Percentiles rank a stretch among this genome's conserved stretches.
Conservation (phyloP, 2,329 filamentous ascomycete species). For the Calonectria pauciramosa region DNA sequence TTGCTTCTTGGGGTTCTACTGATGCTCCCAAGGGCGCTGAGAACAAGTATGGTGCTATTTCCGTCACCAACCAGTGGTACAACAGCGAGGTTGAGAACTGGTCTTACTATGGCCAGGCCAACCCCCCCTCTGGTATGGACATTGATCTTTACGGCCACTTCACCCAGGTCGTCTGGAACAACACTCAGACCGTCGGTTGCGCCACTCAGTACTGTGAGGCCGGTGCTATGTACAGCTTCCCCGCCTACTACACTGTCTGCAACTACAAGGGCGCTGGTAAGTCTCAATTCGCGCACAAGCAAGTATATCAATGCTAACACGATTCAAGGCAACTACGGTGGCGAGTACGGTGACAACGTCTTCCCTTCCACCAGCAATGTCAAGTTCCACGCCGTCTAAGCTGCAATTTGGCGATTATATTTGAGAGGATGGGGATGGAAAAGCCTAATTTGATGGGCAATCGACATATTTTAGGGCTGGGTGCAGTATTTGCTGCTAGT, state of each 20-base stretch:
- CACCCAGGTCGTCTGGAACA: conserved; percentile 60
- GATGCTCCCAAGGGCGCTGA: conserved; percentile 51
- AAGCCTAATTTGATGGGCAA: conserved; percentile 16
- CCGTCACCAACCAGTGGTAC: conserved; percentile 90
- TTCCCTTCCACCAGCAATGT: conserved; percentile 41
- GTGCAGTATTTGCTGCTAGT: conserved; percentile 31
- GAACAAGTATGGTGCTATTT: conserved; percentile 72
- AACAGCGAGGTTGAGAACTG: conserved; percentile 78
- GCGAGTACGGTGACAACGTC: conserved; percentile 65
- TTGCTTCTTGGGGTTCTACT: conserved; percentile 74
- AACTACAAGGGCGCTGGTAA: conserved; percentile 83
- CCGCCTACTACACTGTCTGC: conserved; percentile 85
- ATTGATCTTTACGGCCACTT: conserved; percentile 76
- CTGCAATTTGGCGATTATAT: conserved; percentile 6
- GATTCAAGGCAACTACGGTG: conserved; percentile 64
- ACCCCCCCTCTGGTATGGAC: conserved; percentile 69
- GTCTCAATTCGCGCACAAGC: conserved; percentile 37
- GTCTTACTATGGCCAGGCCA: conserved; percentile 70
- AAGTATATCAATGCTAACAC: neutral
- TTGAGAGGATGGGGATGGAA: conserved; percentile 22
- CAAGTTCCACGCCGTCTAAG: conserved; percentile 43
- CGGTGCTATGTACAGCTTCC: conserved; percentile 63
- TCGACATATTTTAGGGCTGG: conserved; percentile 30
- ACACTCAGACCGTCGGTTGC: conserved; percentile 55
- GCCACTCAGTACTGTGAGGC: conserved; percentile 79